Conservation (phyloP, 2,329 filamentous ascomycete species). For the Alternaria triticina region DNA sequence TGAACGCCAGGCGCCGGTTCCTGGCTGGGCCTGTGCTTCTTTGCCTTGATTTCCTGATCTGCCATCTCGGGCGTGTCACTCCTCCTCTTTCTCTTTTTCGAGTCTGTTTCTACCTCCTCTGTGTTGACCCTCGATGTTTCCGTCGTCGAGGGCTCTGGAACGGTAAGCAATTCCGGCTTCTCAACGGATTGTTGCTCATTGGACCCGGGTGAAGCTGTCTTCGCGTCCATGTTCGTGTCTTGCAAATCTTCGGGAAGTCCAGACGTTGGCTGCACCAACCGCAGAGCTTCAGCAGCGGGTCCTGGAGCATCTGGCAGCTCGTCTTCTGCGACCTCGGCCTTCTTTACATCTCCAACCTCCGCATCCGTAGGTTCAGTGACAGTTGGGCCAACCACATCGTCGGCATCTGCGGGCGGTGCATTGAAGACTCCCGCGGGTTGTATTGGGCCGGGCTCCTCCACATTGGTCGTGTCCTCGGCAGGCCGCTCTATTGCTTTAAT, state of each 20-base stretch:
- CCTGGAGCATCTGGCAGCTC: slow-evolving; percentile 27
- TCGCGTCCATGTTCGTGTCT: slow-evolving; percentile 8
- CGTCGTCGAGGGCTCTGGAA: slow-evolving; percentile 34
- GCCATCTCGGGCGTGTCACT: slow-evolving; percentile 48
- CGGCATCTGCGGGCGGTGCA: slow-evolving; percentile 22
- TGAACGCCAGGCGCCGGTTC: slow-evolving; percentile 37
- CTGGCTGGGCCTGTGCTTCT: slow-evolving; percentile 52
- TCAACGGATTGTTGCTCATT: slow-evolving; percentile 44
- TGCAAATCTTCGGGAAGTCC: slow-evolving; percentile 1
- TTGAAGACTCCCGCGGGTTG: slow-evolving; percentile 21
- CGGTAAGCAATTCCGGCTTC: slow-evolving; percentile 34
- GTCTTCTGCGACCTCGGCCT: slow-evolving; percentile 6
- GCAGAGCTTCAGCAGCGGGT: slow-evolving; percentile 32
- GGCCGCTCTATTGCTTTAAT: slow-evolving; percentile 18
- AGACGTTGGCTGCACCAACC: slow-evolving; percentile 12
- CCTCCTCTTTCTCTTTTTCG: slow-evolving; percentile 51
- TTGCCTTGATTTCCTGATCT: slow-evolving; percentile 47
- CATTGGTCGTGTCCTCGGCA: slow-evolving; percentile 23
- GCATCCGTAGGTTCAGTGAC: slow-evolving; percentile 25
- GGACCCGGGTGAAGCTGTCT: slow-evolving; percentile 26
- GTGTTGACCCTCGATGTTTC: slow-evolving; percentile 45
- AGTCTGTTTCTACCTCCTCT: slow-evolving; percentile 48
- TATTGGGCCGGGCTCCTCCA: slow-evolving; percentile 23
- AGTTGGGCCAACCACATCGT: slow-evolving; percentile 25
- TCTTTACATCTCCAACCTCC: slow-evolving; percentile 11